Conservation (phyloP, 768 basidiomycete genomes). For the Coprinellus aureogranulatus region DNA sequence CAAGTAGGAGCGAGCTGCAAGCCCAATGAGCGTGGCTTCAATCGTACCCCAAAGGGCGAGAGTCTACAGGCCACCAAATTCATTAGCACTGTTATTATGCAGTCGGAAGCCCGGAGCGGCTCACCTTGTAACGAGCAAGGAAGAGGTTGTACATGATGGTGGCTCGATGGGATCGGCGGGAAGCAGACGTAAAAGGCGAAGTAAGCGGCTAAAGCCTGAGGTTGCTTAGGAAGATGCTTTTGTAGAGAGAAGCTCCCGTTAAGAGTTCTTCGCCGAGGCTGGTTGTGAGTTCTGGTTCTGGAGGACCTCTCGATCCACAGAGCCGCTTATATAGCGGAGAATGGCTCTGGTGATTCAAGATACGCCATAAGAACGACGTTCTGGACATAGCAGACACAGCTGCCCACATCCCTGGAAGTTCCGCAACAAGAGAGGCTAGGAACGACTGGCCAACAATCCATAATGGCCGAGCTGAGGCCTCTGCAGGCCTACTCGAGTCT, state of each 20-base stretch:
- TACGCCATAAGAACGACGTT: not conserved
- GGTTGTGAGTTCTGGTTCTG: too few species aligned
- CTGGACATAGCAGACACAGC: not conserved
- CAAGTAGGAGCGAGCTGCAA: slow-evolving; percentile 28
- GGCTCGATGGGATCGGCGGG: not conserved
- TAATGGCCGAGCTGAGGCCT: slow-evolving; percentile 5
- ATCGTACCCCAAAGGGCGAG: slow-evolving; percentile 33
- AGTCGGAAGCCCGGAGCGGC: not conserved
- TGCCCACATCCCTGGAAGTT: not conserved
- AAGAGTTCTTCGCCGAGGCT: too few species aligned
- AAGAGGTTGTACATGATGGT: slow-evolving; percentile 23
- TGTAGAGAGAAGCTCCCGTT: not conserved
- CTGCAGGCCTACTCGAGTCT: not conserved
- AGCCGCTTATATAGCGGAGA: not conserved
- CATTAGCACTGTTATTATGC: too few species aligned
- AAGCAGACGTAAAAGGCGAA: not conserved
- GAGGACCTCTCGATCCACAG: not conserved
- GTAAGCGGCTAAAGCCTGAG: not conserved
- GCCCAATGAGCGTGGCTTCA: slow-evolving; percentile 28
- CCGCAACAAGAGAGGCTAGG: not conserved
- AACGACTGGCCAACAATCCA: slow-evolving; percentile 4
- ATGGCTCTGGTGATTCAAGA: not conserved
- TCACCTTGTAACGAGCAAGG: slow-evolving; percentile 26
- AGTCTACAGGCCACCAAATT: slow-evolving; percentile 22
- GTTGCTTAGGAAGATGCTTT: not conserved